Evolutionary conservation across 495 filamentous ascomycete species (phyloP).

Genomic region (Pyrenopolyporus hunteri): DNA sequence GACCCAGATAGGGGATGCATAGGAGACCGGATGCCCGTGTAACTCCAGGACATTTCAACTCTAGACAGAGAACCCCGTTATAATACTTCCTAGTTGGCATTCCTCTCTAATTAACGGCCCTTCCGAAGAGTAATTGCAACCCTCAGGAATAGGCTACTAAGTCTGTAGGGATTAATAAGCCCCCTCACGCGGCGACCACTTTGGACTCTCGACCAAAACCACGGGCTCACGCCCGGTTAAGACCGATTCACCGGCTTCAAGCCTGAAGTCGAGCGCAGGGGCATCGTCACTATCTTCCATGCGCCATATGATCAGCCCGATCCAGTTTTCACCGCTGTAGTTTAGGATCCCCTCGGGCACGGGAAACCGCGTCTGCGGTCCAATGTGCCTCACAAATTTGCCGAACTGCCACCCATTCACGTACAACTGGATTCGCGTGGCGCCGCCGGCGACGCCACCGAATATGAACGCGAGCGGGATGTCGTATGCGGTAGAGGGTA

Average conservation of each 20-base stretch:
- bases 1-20: no score
- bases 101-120: no score
- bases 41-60: no score
- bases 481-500: constrained; percentile 61
- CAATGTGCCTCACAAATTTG: constrained; percentile 68
- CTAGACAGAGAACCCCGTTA: no score
- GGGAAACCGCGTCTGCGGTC: constrained; percentile 71
- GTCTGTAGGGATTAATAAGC: constrained; percentile 54
- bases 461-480: constrained; percentile 67
- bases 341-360: constrained; percentile 73
- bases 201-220: constrained; percentile 55
- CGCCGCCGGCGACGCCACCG: constrained; percentile 48
- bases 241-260: constrained; percentile 59
- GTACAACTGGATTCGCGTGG: constrained; percentile 65
- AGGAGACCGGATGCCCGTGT: no score
- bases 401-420: constrained; percentile 81
- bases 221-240: constrained; percentile 61
- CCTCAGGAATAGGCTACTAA: neutral
- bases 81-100: no score
- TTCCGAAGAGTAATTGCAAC: no score
- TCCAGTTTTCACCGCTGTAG: constrained; percentile 65
- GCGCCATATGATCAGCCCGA: constrained; percentile 68
- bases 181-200: constrained; percentile 55
- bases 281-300: constrained; percentile 61
- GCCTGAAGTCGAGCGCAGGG: constrained; percentile 52